Evolutionary conservation across 352 stramenopile genomes (phyloP).

Genomic region (Thraustochytrium sp.): DNA sequence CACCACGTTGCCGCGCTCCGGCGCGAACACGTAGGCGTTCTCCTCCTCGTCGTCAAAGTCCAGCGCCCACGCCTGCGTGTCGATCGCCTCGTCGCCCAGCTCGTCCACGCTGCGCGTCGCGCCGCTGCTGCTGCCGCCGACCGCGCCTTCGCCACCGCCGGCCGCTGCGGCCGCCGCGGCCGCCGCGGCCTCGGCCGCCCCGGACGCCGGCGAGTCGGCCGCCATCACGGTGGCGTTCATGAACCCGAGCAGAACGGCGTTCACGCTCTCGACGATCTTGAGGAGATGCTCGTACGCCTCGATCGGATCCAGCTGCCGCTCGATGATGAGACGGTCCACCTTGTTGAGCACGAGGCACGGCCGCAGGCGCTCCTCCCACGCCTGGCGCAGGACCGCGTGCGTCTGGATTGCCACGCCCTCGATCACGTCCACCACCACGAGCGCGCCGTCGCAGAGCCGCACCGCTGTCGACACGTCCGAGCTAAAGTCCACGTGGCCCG

Average conservation of each 20-base stretch:
- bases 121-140: constrained; percentile 61
- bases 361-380: constrained; percentile 83
- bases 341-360: constrained; percentile 95
- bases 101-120: constrained; percentile 44
- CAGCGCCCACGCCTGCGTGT: constrained; percentile 8
- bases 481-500: constrained; percentile 90
- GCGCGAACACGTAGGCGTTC: constrained; percentile 64
- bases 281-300: constrained; percentile 87
- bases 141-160: constrained; percentile 66
- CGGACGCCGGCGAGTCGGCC: neutral
- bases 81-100: neutral
- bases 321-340: constrained; percentile 86
- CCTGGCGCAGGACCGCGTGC: constrained; percentile 84
- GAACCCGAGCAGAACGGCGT: constrained; percentile 46
- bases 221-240: constrained; percentile 45
- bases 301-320: constrained; percentile 77
- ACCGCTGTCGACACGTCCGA: constrained; percentile 90
- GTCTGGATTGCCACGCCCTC: constrained; percentile 92
- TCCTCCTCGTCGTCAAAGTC: constrained; percentile 55
- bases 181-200: neutral
- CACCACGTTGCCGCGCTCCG: constrained; percentile 79
- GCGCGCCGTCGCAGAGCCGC: constrained; percentile 82
- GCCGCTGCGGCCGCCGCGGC: constrained; percentile 49
- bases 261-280: constrained; percentile 80
- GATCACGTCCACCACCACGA: constrained; percentile 90